Evolutionary conservation across 163 green algal genomes (phyloP), one percentile per base, ranked within the genome.

Genomic region (Chloromonas sp.): DNA sequence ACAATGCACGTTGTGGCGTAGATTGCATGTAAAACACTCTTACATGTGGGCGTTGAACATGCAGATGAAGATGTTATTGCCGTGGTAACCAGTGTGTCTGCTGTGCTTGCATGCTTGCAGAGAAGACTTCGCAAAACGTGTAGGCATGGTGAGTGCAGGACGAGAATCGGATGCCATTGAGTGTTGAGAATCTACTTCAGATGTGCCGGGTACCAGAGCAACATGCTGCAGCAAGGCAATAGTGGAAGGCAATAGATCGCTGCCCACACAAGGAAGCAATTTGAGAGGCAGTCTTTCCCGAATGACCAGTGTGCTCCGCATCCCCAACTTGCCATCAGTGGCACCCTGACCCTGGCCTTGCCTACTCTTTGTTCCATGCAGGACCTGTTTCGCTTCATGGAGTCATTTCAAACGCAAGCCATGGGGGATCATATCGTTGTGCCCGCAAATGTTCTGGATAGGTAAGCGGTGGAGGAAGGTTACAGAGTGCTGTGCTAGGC

Each of bases 91-190:
- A 36, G 36, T 36, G 36, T 36, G 36, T 36, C 36, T 36, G 36
- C 71, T 11, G 14, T 58, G 13, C 71, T 79, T 3, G 13, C 71
- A 3, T 14, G 13, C 14, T 11, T 36, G 71, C 15, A 95, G 93
- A 74, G 90, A 95, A 81, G 93, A 96, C 2, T 98, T 97, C 92
- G 94, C 94, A 8, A 96, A 96, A 86, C 85, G 90, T 1, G 95
- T 98, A 2, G 95, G 90, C 0, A 83, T 95, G 79, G 36, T 36
- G 36, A 36, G 36, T 36, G 36, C 36, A 36, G 36, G 36, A 36
- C 36, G 36, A 36, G 36, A 36, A 36, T 36, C 36, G 36, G 36
- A 36, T 36, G 36, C 36, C 36, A 36, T 36, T 36, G 36, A 36
- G 36, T 36, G 36, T 36, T 36, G 36, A 36, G 36, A 36, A 36